Conservation (phyloP, 225 moss, liverwort and hornwort species). For the Marchantia polymorpha region DNA sequence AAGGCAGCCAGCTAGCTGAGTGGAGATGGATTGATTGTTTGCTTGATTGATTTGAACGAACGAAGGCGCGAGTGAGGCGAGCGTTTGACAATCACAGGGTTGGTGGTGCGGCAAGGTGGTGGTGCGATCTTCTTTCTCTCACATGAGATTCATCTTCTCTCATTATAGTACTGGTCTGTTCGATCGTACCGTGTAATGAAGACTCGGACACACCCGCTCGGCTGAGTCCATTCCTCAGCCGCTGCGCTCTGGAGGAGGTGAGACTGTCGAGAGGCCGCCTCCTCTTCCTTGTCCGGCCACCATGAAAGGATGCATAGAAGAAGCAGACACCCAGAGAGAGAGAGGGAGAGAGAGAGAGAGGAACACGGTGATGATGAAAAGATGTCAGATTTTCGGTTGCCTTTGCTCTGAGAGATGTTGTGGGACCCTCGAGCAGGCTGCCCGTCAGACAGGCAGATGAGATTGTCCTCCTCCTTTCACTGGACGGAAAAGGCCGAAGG, state of each 20-base stretch:
- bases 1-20: not conserved
- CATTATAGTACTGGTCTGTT: not conserved
- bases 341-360: not conserved
- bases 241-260: not conserved
- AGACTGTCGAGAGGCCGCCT: not conserved
- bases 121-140: not conserved
- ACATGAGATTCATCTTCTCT: not conserved
- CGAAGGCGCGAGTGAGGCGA: not conserved
- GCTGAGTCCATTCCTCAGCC: not conserved
- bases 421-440: not conserved
- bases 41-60: too few relatives aligned
- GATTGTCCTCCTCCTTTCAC: not conserved
- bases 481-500: not conserved
- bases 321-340: not conserved
- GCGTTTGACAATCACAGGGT: not conserved
- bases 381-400: not conserved
- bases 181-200: not conserved
- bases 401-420: not conserved
- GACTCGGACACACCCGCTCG: not conserved
- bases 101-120: not conserved
- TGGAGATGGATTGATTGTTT: too few relatives aligned
- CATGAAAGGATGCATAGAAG: not conserved
- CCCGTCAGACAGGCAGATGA: not conserved
- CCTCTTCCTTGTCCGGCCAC: not conserved
- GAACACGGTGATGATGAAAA: not conserved